phyloP scores from a whole-genome alignment of 2,329 filamentous ascomycete genomes.

The Claviceps fusiformis region DNA sequence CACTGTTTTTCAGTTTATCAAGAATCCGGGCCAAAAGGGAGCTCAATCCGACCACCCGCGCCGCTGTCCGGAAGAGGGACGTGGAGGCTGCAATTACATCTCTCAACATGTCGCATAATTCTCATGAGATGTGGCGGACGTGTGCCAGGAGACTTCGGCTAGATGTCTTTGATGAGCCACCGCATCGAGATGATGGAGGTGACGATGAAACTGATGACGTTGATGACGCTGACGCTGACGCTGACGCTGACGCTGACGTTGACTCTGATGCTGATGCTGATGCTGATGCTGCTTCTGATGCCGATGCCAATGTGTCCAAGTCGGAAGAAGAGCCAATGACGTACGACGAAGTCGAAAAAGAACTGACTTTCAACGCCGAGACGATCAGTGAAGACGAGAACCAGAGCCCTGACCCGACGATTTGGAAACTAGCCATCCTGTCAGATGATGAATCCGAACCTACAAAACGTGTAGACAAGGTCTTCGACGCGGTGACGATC shows the following conservation, averaged over 20 bases:
- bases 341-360: conserved; percentile 30
- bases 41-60: conserved; percentile 14
- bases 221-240: background rate
- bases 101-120: conserved; percentile 27
- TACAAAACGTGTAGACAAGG: conserved; percentile 8
- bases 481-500: conserved; percentile 7
- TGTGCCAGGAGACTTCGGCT: conserved; percentile 36
- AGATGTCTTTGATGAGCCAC: conserved; percentile 28
- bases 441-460: background rate
- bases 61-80: conserved; percentile 28
- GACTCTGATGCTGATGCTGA: background rate
- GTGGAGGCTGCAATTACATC: conserved; percentile 36
- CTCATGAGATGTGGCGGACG: conserved; percentile 30
- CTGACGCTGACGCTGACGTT: background rate
- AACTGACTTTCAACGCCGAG: conserved; percentile 13
- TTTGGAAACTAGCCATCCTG: background rate
- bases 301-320: background rate
- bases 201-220: background rate
- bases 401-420: background rate
- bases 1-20: conserved; percentile 57
- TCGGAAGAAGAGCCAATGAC: conserved; percentile 21
- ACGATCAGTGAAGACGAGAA: background rate
- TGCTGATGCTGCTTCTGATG: background rate
- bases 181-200: conserved; percentile 10
- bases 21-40: conserved; percentile 42